These are phyloP conservation scores for Leccinum ponderosum DNA, from an alignment of 1,284 basidiomycete genomes.

Conservation along the genomic window DNA sequence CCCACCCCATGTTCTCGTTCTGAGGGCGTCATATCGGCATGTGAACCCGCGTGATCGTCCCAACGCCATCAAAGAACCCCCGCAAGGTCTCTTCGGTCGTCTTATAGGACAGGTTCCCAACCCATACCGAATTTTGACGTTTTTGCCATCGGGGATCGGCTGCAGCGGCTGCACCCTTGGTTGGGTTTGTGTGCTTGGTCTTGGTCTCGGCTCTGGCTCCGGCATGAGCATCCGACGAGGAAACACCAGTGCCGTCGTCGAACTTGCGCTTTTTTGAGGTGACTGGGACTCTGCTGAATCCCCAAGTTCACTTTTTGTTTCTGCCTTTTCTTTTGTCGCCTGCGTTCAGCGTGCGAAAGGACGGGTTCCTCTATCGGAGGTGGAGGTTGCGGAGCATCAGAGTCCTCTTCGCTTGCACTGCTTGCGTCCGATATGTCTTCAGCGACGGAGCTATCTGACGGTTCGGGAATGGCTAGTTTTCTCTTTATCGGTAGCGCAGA, in stretches of 20 bases:
- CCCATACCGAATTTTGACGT: constrained; percentile 88
- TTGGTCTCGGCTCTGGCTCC: constrained; percentile 1
- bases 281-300: constrained; percentile 6
- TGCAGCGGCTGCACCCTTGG: neutral
- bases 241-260: constrained; percentile 38
- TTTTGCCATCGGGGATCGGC: constrained; percentile 31
- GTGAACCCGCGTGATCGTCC: constrained; percentile 72
- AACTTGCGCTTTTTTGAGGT: constrained; percentile 49
- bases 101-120: constrained; percentile 93
- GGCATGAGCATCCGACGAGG: neutral
- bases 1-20: constrained; percentile 69
- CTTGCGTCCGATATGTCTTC: constrained; percentile 4
- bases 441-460: constrained; percentile 7
- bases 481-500: constrained; percentile 18
- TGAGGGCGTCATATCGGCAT: constrained; percentile 67
- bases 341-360: constrained; percentile 72
- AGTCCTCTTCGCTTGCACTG: constrained; percentile 12
- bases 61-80: constrained; percentile 70
- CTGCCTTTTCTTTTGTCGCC: constrained; percentile 59
- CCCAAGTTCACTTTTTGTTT: constrained; percentile 14
- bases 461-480: constrained; percentile 16
- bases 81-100: constrained; percentile 76
- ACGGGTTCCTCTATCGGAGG: constrained; percentile 33
- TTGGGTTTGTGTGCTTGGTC: neutral
- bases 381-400: constrained; percentile 3